Evolutionary conservation across 2,329 filamentous ascomycete species (phyloP).

Genomic region (Trichoderma harzianum): DNA sequence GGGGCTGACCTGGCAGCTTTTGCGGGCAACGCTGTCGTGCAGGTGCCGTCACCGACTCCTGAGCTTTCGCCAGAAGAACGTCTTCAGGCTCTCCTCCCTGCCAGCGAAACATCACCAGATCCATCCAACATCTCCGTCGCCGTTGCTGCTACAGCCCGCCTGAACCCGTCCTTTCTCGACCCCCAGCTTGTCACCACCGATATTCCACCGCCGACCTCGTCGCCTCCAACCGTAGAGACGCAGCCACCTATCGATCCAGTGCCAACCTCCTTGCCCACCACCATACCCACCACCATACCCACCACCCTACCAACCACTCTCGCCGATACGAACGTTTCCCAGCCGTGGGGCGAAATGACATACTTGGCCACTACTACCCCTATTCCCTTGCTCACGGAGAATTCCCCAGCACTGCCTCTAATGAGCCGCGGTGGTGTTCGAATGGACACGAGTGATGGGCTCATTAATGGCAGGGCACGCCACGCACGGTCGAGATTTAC

Average conservation of each 20-base stretch:
- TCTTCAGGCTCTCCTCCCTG: conserved; percentile 45
- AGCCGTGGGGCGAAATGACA: conserved; percentile 54
- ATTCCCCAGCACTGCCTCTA: conserved; percentile 32
- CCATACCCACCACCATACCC: conserved; percentile 23
- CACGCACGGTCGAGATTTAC: conserved; percentile 58
- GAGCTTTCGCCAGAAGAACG: conserved; percentile 48
- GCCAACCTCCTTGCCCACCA: conserved; percentile 11
- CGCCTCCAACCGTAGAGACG: conserved; percentile 28
- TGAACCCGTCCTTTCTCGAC: conserved; percentile 54
- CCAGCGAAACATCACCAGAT: conserved; percentile 38
- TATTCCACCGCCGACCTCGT: conserved; percentile 30
- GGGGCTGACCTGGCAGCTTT: conserved; percentile 19
- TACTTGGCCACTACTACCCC: conserved; percentile 41
- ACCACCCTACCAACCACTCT: conserved; percentile 20
- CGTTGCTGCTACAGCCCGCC: conserved; percentile 53
- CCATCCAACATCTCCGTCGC: conserved; percentile 53
- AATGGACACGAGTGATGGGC: conserved; percentile 46
- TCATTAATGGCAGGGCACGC: conserved; percentile 46
- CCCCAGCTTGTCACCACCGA: conserved; percentile 42
- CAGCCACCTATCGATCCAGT: conserved; percentile 4
- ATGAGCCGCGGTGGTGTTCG: conserved; percentile 48
- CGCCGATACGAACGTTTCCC: conserved; percentile 29
- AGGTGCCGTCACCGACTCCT: conserved; percentile 24
- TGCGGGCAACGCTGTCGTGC: conserved; percentile 18
- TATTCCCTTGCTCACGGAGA: conserved; percentile 31